Conservation (phyloP, 768 basidiomycete species). For the Zangia roseola region DNA sequence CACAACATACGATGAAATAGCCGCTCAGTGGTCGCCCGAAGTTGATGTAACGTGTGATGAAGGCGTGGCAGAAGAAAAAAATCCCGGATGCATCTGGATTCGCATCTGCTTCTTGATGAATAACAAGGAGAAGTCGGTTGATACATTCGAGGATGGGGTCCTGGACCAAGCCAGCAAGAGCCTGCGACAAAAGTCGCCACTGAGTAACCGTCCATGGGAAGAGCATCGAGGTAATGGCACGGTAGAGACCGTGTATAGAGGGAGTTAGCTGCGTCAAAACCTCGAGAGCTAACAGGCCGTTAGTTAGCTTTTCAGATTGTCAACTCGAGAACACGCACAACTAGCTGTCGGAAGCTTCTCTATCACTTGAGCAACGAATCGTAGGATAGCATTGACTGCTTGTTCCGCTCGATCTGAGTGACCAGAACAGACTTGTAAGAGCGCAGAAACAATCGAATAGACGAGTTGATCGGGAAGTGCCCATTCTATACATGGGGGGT, state of each 20-base stretch:
- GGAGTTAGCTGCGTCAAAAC: conserved; percentile 77
- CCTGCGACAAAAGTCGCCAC: conserved; percentile 56
- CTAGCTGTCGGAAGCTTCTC: conserved; percentile 50
- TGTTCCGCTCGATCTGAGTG: conserved; percentile 48
- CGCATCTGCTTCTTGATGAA: conserved; percentile 52
- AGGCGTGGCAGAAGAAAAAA: conserved; percentile 61
- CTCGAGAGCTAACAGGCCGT: conserved; percentile 50
- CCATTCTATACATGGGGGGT: conserved; percentile 60
- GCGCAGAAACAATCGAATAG: conserved; percentile 72
- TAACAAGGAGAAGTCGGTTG: conserved; percentile 66
- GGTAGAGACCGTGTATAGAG: conserved; percentile 81
- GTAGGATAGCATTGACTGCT: conserved; percentile 58
- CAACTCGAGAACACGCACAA: conserved; percentile 41
- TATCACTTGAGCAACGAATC: conserved; percentile 58
- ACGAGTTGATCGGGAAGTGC: conserved; percentile 83
- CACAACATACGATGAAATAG: conserved; percentile 87
- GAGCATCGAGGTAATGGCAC: conserved; percentile 77
- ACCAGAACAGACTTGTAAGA: conserved; percentile 61
- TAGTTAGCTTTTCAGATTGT: neutral
- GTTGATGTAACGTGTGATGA: conserved; percentile 72
- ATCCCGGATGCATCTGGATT: conserved; percentile 29
- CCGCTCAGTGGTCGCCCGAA: conserved; percentile 80
- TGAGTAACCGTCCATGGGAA: conserved; percentile 71
- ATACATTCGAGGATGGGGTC: conserved; percentile 68
- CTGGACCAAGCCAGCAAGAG: conserved; percentile 60